Evolutionary conservation across 2,329 filamentous ascomycete species (phyloP).

Genomic region (Stemphylium beticola): DNA sequence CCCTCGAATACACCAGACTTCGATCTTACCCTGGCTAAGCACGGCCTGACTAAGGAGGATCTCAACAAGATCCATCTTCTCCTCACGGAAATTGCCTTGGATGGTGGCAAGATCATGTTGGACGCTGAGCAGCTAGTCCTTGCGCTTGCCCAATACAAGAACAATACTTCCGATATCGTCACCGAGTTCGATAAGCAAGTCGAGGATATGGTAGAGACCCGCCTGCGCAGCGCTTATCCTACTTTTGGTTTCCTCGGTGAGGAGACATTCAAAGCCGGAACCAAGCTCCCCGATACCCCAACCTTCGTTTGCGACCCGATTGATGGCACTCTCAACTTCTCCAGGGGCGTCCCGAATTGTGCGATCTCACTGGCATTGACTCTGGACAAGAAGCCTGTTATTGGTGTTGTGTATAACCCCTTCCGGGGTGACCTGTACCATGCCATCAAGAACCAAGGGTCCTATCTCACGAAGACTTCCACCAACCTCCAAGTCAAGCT

Average conservation of each 20-base stretch:
- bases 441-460: conserved; percentile 42
- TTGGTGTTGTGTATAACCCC: conserved; percentile 48
- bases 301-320: conserved; percentile 50
- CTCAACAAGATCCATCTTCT: conserved; percentile 25
- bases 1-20: conserved; percentile 20
- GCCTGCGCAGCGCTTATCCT: conserved; percentile 55
- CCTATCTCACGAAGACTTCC: conserved; percentile 31
- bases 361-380: conserved; percentile 43
- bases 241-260: conserved; percentile 51
- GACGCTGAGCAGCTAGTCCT: conserved; percentile 39
- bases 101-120: conserved; percentile 43
- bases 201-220: conserved; percentile 56
- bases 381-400: conserved; percentile 40
- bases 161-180: conserved; percentile 58
- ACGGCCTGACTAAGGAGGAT: conserved; percentile 18
- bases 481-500: conserved; percentile 35
- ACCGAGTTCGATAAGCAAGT: conserved; percentile 62
- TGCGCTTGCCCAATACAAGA: conserved; percentile 32
- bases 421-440: conserved; percentile 45
- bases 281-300: conserved; percentile 37
- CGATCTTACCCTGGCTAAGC: conserved; percentile 19
- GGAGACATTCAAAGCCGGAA: conserved; percentile 42
- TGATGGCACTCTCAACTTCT: conserved; percentile 50
- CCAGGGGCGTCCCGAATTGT: conserved; percentile 46
- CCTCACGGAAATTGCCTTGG: conserved; percentile 34